phyloP scores from a whole-genome alignment of 306 rosid species.

The Neltuma alba region DNA sequence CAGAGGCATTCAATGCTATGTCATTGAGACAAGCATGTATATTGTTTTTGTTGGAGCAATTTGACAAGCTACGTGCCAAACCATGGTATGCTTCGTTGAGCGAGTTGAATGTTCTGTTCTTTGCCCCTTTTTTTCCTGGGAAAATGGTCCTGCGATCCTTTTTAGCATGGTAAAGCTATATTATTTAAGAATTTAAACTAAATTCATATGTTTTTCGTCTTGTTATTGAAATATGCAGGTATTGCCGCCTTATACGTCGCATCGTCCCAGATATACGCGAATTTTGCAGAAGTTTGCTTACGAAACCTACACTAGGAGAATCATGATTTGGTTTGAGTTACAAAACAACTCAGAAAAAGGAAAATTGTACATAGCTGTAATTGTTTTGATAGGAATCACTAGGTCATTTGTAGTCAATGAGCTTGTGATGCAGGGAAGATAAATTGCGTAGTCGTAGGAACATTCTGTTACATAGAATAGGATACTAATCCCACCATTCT shows the following conservation, averaged over 20 bases:
- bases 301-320: conserved; percentile 31
- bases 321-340: not conserved
- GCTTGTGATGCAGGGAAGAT: not conserved
- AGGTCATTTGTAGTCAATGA: not conserved
- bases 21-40: conserved; percentile 62
- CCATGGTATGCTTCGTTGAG: conserved; percentile 55
- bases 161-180: not conserved
- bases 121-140: not conserved
- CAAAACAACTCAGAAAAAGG: not conserved
- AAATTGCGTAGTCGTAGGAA: not conserved
- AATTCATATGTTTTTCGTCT: not conserved
- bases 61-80: conserved; percentile 45
- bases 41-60: conserved; percentile 57
- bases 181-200: not conserved
- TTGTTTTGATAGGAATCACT: not conserved
- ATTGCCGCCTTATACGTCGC: conserved; percentile 32
- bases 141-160: not conserved
- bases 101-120: not conserved
- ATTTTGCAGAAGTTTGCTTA: conserved; percentile 44
- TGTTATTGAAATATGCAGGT: conserved; percentile 46
- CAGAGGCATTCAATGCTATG: conserved; percentile 65
- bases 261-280: conserved; percentile 44
- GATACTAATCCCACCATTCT: not conserved
- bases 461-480: not conserved
- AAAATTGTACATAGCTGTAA: conserved; percentile 43